A percentile compares a stretch with the other conserved stretches of the same genome.
Evolutionary conservation across 805 yeast species (phyloP).

Genomic region (Schwanniomyces polymorphus): DNA sequence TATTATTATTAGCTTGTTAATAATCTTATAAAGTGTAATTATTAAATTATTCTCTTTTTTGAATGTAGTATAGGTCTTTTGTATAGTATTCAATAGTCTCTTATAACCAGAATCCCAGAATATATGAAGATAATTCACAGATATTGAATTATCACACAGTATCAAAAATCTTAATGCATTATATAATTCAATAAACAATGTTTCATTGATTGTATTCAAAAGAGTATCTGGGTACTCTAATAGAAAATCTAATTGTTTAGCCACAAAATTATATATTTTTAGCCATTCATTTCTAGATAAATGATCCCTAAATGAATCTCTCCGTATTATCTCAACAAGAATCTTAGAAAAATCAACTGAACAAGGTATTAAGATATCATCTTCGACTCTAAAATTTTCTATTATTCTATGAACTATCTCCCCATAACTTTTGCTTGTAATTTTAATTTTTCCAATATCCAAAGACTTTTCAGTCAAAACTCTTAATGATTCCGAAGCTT

Average conservation of each 20-base stretch:
- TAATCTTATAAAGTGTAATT: constrained; percentile 33
- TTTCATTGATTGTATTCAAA: constrained; percentile 13
- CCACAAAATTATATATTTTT: constrained; percentile 19
- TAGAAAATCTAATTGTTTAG: constrained; percentile 14
- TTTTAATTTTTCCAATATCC: constrained; percentile 8
- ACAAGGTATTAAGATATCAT: constrained; percentile 18
- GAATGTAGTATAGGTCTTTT: constrained; percentile 11
- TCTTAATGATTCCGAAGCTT: constrained; percentile 31
- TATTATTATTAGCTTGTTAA: constrained; percentile 46
- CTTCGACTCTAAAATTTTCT: constrained; percentile 14
- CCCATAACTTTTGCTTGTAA: constrained; percentile 22
- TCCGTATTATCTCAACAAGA: constrained; percentile 17
- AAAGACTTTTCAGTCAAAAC: constrained; percentile 18
- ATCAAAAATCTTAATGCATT: constrained; percentile 17
- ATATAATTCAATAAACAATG: constrained; percentile 19
- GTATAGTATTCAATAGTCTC: constrained; percentile 16
- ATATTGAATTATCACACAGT: constrained; percentile 17
- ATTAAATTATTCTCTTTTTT: constrained; percentile 25
- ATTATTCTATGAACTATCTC: constrained; percentile 16
- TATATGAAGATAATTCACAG: constrained; percentile 17
- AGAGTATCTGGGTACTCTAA: constrained; percentile 6
- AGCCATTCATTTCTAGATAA: constrained; percentile 28
- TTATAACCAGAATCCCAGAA: constrained; percentile 16
- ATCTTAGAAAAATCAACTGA: constrained; percentile 24
- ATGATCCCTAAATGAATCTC: constrained; percentile 31